These are phyloP conservation scores for Eimeria necatrix DNA, from an alignment of 169 alveolate species.

Conservation along the genomic window DNA sequence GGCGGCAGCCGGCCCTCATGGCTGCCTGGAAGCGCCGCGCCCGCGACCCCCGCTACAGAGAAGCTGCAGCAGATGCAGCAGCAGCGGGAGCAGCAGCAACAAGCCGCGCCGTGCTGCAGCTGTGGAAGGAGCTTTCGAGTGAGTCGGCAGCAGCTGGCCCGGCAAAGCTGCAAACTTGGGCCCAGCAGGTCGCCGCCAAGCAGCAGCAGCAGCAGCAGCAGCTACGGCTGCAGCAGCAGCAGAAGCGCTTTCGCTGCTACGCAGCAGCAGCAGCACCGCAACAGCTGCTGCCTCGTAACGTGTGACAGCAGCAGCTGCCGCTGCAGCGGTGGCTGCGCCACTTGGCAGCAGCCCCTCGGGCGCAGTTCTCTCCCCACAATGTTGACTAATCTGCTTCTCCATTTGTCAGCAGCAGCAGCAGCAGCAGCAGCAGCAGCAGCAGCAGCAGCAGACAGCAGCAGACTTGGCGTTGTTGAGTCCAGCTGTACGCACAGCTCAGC, in stretches of 20 bases:
- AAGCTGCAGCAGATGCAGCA: background rate
- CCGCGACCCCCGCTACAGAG: background rate
- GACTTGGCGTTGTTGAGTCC: too few relatives aligned
- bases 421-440: too few relatives aligned
- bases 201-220: background rate
- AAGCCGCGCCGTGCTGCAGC: conserved; percentile 12
- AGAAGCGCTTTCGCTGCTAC: background rate
- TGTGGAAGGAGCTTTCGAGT: background rate
- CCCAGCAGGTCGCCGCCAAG: conserved; percentile 17
- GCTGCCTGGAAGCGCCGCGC: conserved; percentile 25
- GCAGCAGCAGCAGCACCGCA: background rate
- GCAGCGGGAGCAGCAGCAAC: conserved; percentile 5
- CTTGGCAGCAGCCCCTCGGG: too few relatives aligned
- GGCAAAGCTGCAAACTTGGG: background rate
- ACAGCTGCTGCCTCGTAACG: too few relatives aligned
- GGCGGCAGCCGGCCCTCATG: conserved; percentile 31
- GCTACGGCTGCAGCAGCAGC: background rate
- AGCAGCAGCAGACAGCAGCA: too few relatives aligned
- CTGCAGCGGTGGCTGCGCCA: too few relatives aligned
- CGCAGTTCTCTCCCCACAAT: too few relatives aligned
- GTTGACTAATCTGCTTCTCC: too few relatives aligned
- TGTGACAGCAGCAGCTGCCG: too few relatives aligned
- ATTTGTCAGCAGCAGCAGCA: too few relatives aligned
- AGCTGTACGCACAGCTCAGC: too few relatives aligned
- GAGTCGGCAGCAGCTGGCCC: background rate